Base-by-base conservation (phyloP, 306 rosid species). In the Dalbergia cultrata region DNA sequence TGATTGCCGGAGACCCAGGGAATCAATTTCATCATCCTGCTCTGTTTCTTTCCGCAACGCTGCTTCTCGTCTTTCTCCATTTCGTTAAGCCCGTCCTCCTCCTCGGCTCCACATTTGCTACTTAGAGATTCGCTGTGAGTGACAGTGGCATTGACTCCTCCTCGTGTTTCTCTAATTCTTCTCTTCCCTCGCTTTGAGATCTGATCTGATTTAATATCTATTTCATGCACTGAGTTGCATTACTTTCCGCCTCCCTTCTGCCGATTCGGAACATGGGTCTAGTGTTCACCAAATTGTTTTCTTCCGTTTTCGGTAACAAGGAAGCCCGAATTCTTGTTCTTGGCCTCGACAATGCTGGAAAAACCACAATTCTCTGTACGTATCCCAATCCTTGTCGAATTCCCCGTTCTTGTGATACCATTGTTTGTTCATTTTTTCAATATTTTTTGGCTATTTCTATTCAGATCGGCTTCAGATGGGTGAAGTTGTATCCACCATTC, bases 391-490 rank as follows among this genome's bases (percentile, higher is more conserved):
- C 53, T 47, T 4, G 3, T 47, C 53, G 53, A 47, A 12, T 47
- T 47, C 10, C 53, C 49, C 49, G 9, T 43, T 43, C 53, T 2
- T 12, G 53, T 47, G 14, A 3, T 10, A 11, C 16, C 53, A 11
- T 47, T 47, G 53, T 47, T 47, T 47, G 53, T 47, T 47, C 10
- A 47, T 47, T 2, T 10, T 45, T 11, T 2, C 1, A 26, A 26
- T 67, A 50, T 53, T 34, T 47, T 37, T 37, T 37, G 41, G 8
- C 72, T 0, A 8, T 79, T 10, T 43, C 35, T 74, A 69, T 85
- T 65, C 90, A 96, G 99, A 96, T 96, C 99, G 99, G 93, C 98
- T 96, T 45, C 99, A 96, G 92, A 96, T 96, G 99, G 99, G 99
- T 43, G 97, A 95, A 86, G 97, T 96, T 86, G 99, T 96, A 84